A percentile compares a stretch with the other conserved stretches of the same genome.
These are phyloP conservation scores for Cercophora newfieldiana DNA, from an alignment of 495 filamentous ascomycete genomes.

Conservation along the genomic window DNA sequence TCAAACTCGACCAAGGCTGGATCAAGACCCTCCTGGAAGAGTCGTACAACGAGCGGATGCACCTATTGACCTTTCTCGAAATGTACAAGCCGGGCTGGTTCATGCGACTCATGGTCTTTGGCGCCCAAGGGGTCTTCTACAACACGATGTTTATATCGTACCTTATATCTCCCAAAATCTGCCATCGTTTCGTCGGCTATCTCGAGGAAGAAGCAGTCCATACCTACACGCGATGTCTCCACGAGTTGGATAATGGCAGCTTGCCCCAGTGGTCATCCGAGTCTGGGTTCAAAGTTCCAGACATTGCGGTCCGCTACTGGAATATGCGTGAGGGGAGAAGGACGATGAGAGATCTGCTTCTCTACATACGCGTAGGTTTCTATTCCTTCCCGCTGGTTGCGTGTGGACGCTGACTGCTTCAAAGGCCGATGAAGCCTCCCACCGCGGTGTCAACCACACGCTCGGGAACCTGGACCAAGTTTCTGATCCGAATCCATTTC, in stretches of 20 bases:
- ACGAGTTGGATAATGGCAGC: constrained; percentile 79
- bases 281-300: constrained; percentile 71
- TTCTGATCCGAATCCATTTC: constrained; percentile 87
- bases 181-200: constrained; percentile 95
- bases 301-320: constrained; percentile 90
- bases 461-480: constrained; percentile 79
- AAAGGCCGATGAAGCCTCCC: constrained; percentile 80
- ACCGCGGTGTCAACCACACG: constrained; percentile 96
- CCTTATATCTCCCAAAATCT: constrained; percentile 83
- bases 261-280: constrained; percentile 77
- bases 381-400: too few relatives aligned
- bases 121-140: constrained; percentile 84
- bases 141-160: constrained; percentile 91
- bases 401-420: background rate
- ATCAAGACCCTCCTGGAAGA: constrained; percentile 96
- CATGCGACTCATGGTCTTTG: constrained; percentile 85
- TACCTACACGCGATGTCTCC: constrained; percentile 86
- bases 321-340: constrained; percentile 82
- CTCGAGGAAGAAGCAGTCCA: constrained; percentile 96
- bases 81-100: constrained; percentile 87
- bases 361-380: constrained; percentile 65
- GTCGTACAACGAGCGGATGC: constrained; percentile 94
- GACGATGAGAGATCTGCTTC: constrained; percentile 80
- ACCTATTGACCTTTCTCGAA: constrained; percentile 91
- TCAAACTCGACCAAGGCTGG: constrained; percentile 96